Conservation (phyloP, 2,329 filamentous ascomycete genomes). For the Sporothrix brasiliensis region DNA sequence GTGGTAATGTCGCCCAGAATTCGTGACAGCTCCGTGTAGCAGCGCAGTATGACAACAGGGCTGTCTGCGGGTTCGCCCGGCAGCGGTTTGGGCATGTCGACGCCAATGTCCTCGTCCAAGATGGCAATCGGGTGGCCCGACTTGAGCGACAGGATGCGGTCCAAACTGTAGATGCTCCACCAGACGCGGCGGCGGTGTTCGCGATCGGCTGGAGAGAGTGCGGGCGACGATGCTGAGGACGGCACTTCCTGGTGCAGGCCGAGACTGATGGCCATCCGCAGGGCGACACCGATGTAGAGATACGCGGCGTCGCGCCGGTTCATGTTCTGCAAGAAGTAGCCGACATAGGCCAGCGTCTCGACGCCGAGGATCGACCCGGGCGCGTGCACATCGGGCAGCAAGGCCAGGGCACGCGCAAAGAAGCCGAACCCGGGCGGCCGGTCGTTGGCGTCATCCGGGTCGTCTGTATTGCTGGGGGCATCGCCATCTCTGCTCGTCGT, state of each 20-base stretch:
- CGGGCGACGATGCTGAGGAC: constrained; percentile 36
- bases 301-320: constrained; percentile 59
- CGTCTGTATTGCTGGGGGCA: neutral
- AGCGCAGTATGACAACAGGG: constrained; percentile 52
- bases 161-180: constrained; percentile 61
- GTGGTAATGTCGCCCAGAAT: constrained; percentile 54
- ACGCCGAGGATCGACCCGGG: constrained; percentile 58
- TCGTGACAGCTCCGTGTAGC: constrained; percentile 57
- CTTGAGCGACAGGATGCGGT: constrained; percentile 57
- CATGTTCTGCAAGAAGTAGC: constrained; percentile 61
- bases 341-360: constrained; percentile 57
- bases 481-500: constrained; percentile 41
- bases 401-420: constrained; percentile 55
- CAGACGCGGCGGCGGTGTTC: constrained; percentile 57
- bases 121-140: constrained; percentile 59
- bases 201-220: constrained; percentile 47
- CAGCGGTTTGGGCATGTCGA: constrained; percentile 44
- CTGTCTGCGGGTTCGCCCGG: constrained; percentile 48
- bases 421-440: constrained; percentile 59
- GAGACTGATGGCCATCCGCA: constrained; percentile 60
- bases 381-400: constrained; percentile 59
- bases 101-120: constrained; percentile 57
- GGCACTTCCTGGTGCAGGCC: constrained; percentile 59
- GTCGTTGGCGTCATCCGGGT: constrained; percentile 1
- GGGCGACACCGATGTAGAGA: constrained; percentile 56